Conservation (phyloP, 306 rosid species). For the Calophaca sinica region DNA sequence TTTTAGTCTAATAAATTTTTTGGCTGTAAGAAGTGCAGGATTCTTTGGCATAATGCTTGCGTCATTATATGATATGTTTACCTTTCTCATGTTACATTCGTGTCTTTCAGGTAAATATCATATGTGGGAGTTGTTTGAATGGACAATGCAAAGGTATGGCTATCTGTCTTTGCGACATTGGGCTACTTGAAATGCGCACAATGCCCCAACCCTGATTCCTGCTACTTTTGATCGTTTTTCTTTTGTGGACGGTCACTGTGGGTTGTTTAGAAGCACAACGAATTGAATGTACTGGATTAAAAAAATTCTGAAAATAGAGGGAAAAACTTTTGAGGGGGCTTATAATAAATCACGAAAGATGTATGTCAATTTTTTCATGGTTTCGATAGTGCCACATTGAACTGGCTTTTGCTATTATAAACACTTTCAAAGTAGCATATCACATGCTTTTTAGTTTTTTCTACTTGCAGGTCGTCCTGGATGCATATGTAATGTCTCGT, state of each 20-base stretch:
- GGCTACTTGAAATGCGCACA: constrained; percentile 22
- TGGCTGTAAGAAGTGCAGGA: constrained; percentile 16
- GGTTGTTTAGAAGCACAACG: constrained; percentile 37
- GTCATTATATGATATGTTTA: constrained; percentile 29
- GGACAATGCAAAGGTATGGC: constrained; percentile 82
- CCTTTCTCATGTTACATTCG: constrained; percentile 43
- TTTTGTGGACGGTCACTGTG: background rate
- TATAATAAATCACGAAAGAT: constrained; percentile 29
- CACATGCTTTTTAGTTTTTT: constrained; percentile 25
- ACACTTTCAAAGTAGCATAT: constrained; percentile 33
- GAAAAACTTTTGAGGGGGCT: background rate
- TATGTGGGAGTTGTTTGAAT: constrained; percentile 82
- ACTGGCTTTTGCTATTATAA: constrained; percentile 5
- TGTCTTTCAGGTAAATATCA: constrained; percentile 78
- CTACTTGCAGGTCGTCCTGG: constrained; percentile 74
- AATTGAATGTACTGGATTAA: constrained; percentile 33
- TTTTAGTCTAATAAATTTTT: constrained; percentile 21
- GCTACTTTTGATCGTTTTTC: background rate
- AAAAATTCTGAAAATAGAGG: constrained; percentile 10
- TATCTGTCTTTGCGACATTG: constrained; percentile 31
- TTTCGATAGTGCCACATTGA: constrained; percentile 32
- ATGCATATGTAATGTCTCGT: constrained; percentile 83
- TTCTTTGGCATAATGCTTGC: constrained; percentile 19
- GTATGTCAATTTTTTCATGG: constrained; percentile 17
- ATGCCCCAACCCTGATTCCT: constrained; percentile 11